Conservation (phyloP, 345 rosid genomes). For the Corymbia maculata region DNA sequence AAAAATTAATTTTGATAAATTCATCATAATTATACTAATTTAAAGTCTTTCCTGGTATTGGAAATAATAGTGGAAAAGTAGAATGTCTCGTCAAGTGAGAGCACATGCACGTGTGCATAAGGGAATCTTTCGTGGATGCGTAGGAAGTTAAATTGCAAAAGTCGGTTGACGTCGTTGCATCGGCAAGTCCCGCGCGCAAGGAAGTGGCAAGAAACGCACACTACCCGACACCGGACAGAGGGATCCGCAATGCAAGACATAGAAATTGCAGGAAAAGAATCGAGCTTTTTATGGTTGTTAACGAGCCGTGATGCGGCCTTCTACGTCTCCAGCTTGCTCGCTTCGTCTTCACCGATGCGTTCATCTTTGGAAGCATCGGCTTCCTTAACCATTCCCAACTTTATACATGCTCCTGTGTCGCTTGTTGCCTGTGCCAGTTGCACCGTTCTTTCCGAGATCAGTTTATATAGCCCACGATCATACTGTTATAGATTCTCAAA, state of each 20-base stretch:
- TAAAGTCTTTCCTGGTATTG: too few species aligned
- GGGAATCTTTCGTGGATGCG: not conserved
- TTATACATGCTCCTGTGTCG: not conserved
- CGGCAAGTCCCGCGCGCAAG: not conserved
- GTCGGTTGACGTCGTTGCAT: not conserved
- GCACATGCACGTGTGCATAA: not conserved
- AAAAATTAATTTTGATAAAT: too few species aligned
- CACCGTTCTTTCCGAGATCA: not conserved
- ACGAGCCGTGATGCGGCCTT: not conserved
- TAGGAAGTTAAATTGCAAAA: not conserved
- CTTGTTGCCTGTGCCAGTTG: not conserved
- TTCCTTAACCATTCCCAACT: not conserved
- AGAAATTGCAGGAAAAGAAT: constrained; percentile 17
- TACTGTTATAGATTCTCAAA: not conserved
- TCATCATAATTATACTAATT: too few species aligned
- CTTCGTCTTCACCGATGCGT: constrained; percentile 13
- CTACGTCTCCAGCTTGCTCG: not conserved
- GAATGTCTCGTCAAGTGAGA: not conserved
- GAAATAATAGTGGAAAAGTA: not conserved
- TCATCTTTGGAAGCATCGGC: constrained; percentile 24
- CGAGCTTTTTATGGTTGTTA: not conserved
- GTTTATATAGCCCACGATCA: not conserved
- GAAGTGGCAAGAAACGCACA: not conserved
- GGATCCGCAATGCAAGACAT: constrained; percentile 4
- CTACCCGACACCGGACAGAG: not conserved